These are phyloP conservation scores for Mucor sp. DNA, from an alignment of 371 early-diverging fungal genomes.

Conservation along the genomic window DNA sequence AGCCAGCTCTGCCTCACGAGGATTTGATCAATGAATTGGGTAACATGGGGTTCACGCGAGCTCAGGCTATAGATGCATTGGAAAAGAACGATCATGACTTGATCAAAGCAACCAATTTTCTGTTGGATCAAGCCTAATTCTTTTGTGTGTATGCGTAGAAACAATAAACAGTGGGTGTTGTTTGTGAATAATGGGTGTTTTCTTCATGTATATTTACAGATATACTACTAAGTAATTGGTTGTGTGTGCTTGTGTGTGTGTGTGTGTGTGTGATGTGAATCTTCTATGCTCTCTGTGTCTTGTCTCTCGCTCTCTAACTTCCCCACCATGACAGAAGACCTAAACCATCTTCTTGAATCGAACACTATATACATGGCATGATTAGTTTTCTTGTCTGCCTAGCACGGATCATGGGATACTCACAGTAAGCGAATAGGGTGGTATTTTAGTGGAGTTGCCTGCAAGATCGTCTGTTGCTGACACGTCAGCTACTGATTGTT, in stretches of 20 bases:
- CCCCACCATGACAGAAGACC: conserved; percentile 83
- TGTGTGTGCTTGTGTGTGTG: conserved; percentile 2
- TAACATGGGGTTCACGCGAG: conserved; percentile 80
- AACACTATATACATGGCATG: conserved; percentile 45
- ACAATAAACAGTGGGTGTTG: not conserved
- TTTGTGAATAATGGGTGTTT: not conserved
- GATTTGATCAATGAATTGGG: conserved; percentile 53
- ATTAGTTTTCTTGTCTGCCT: not conserved
- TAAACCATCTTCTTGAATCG: conserved; percentile 72
- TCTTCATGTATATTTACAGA: not conserved
- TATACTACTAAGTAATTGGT: too few relatives aligned
- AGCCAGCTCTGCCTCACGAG: conserved; percentile 12
- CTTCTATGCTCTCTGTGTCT: not conserved
- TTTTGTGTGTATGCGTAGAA: not conserved
- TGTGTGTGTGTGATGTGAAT: not conserved
- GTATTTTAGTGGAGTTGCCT: conserved; percentile 61
- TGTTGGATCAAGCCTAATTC: conserved; percentile 62
- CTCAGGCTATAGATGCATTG: conserved; percentile 76
- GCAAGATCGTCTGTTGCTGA: conserved; percentile 49
- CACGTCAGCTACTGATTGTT: conserved; percentile 50
- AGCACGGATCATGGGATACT: not conserved
- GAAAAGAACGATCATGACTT: conserved; percentile 80
- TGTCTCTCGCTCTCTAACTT: conserved; percentile 20
- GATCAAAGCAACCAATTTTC: conserved; percentile 78
- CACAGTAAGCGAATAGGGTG: conserved; percentile 64